A percentile compares a stretch with the other conserved stretches of the same genome.
phyloP scores from a whole-genome alignment of 1,284 basidiomycete species.

The Austroboletus novae-zelandiae region DNA sequence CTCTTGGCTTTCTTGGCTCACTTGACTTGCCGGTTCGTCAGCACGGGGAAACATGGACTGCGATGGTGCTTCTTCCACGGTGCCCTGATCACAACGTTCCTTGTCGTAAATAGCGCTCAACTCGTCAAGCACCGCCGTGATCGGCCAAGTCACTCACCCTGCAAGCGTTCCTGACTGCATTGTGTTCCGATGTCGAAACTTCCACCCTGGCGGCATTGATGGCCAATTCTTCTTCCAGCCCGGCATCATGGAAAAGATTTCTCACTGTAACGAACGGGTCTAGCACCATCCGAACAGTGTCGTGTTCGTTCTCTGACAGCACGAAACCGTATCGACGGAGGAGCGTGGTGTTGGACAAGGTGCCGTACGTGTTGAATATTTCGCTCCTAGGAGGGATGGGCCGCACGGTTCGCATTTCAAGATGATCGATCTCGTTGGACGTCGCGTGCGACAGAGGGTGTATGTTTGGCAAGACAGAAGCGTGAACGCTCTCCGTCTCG shows the following conservation, averaged over 20 bases:
- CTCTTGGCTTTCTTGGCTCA: conserved; percentile 7
- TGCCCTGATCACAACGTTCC: conserved; percentile 21
- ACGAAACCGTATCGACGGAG: conserved; percentile 37
- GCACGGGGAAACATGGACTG: not conserved
- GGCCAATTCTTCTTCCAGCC: conserved; percentile 1
- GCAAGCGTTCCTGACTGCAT: conserved; percentile 26
- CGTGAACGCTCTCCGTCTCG: conserved; percentile 10
- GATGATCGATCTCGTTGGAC: conserved; percentile 39
- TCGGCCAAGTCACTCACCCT: conserved; percentile 26
- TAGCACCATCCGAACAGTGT: conserved; percentile 27
- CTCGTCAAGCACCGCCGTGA: conserved; percentile 20
- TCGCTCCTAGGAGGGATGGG: conserved; percentile 54
- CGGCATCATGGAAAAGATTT: conserved; percentile 12
- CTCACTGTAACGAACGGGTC: conserved; percentile 17
- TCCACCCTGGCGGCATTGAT: conserved; percentile 14
- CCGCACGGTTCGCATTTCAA: conserved; percentile 65
- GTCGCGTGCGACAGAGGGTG: conserved; percentile 11
- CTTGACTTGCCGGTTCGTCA: not conserved
- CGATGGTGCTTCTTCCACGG: conserved; percentile 5
- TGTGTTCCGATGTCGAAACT: conserved; percentile 4
- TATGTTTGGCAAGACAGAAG: conserved; percentile 1
- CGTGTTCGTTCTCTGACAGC: conserved; percentile 33
- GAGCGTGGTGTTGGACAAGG: conserved; percentile 28
- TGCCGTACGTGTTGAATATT: conserved; percentile 88
- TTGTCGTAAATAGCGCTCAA: conserved; percentile 21